Base-by-base conservation (phyloP, 2,329 filamentous ascomycete species). In the Penicillium sp. region DNA sequence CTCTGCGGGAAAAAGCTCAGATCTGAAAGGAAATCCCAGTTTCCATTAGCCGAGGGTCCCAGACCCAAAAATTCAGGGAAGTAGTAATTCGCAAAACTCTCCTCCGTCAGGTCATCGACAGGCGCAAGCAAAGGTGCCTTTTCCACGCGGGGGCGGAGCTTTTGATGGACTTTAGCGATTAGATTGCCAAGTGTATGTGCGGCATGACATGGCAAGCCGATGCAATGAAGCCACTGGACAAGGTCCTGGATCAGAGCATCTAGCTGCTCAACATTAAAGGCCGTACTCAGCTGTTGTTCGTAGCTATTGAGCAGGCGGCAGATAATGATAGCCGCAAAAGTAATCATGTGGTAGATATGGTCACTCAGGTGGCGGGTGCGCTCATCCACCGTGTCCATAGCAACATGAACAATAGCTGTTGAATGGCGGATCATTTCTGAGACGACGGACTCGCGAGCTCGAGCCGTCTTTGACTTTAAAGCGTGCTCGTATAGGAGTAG, bases 281-380 rank as follows among this genome's bases (percentile, higher is more conserved):
- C 58, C 5, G 47, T 39, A 5, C 61, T 54, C 2, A 72, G 48
- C 27, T 72, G 65, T 7, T 55, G 56, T 50, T 71, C 71, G 47
- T 74, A 70, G 31, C 47, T 66, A 44, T 67, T 65, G 3, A 75
- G 53, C 1, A 75, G 44, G 25, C 72, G 66, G 18, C 61, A 65
- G 13, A 65, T 54, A 1, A 57, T 47, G 25, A 65, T 59, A 1
- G 61, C 73, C 0, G 74, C 68, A 46, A 75, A 77, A 4, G 72
- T 73, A 42, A 75, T 72, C 63, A 76, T 72, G 50, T 76, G 73
- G 49, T 75, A 76, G 18, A 75, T 73, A 43, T 76, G 74, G 47
- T 77, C 73, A 3, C 67, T 75, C 4, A 76, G 56, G 54, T 77
- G 72, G 12, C 66, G 65, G 1, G 72, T 75, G 1, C 72, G 67